These are phyloP conservation scores for Volvariella surrecta DNA, from an alignment of 1,284 basidiomycete genomes.

Conservation along the genomic window DNA sequence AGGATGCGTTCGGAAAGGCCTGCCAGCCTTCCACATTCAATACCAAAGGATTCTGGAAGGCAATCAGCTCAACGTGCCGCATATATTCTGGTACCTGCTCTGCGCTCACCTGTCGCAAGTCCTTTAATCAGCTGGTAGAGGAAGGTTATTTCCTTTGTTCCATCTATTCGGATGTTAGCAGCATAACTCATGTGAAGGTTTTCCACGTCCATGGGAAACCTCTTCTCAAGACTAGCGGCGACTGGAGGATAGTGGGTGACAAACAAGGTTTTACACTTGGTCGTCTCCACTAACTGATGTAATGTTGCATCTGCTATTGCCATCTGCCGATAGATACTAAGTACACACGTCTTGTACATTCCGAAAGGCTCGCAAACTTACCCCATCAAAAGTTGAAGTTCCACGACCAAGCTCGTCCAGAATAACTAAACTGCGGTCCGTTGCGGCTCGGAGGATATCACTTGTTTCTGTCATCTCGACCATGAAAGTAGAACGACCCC, in stretches of 20 bases:
- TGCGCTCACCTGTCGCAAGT: slow-evolving; percentile 46
- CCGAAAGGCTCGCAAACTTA: too few species aligned
- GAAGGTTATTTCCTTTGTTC: slow-evolving; percentile 76
- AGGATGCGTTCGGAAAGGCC: slow-evolving; percentile 67
- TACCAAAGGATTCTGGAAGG: slow-evolving; percentile 72
- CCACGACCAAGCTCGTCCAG: slow-evolving; percentile 83
- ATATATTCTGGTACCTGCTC: too few species aligned
- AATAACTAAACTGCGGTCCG: slow-evolving; percentile 71
- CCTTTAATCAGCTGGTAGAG: slow-evolving; percentile 71
- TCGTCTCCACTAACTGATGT: slow-evolving; percentile 57
- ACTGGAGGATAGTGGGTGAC: slow-evolving; percentile 89
- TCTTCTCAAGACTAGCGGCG: slow-evolving; percentile 45
- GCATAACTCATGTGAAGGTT: slow-evolving; percentile 87
- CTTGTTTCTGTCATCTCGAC: slow-evolving; percentile 93
- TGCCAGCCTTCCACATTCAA: slow-evolving; percentile 86
- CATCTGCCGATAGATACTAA: slow-evolving; percentile 69
- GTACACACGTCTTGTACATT: slow-evolving; percentile 3
- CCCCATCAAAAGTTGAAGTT: slow-evolving; percentile 81
- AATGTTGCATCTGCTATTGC: slow-evolving; percentile 77
- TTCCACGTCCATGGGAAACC: slow-evolving; percentile 49
- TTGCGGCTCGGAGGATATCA: slow-evolving; percentile 76
- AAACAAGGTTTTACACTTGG: slow-evolving; percentile 80
- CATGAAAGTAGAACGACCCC: slow-evolving; percentile 91
- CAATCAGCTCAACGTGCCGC: not conserved
- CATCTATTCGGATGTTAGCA: slow-evolving; percentile 56